Percentiles rank a stretch among this genome's conserved stretches.
Conservation (phyloP, 2,329 filamentous ascomycete genomes). For the Penicillium brasilianum region DNA sequence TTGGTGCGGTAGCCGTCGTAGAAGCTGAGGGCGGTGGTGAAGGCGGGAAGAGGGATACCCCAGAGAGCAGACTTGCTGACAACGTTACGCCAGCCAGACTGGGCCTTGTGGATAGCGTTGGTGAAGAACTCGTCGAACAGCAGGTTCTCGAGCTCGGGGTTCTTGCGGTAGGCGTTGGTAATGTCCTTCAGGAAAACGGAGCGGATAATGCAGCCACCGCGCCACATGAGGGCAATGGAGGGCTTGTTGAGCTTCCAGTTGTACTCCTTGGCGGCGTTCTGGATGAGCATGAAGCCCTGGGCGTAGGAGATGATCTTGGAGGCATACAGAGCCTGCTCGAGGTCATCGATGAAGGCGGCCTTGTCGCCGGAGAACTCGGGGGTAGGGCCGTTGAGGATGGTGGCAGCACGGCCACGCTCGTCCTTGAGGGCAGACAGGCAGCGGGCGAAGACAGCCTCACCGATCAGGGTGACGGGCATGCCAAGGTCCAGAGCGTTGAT, state of each 20-base stretch:
- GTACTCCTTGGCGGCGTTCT: conserved; percentile 96
- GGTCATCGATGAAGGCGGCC: conserved; percentile 91
- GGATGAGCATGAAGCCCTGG: conserved; percentile 99
- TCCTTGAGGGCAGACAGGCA: conserved; percentile 94
- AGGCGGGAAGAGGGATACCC: conserved; percentile 94
- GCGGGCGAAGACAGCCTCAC: conserved; percentile 92
- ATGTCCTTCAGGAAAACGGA: conserved; percentile 99
- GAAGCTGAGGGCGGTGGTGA: conserved; percentile 96
- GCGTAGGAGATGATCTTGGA: conserved; percentile 99
- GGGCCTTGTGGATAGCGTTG: conserved; percentile 96
- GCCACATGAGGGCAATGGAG: conserved; percentile 99
- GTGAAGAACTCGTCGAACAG: conserved; percentile 99
- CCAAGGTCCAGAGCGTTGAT: conserved; percentile 98
- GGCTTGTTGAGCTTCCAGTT: conserved; percentile 99
- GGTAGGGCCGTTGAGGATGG: conserved; percentile 76
- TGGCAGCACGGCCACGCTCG: conserved; percentile 83
- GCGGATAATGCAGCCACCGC: conserved; percentile 99
- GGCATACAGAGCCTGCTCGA: conserved; percentile 98
- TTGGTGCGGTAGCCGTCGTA: conserved; percentile 98
- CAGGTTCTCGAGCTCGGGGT: conserved; percentile 96
- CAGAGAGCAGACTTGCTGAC: conserved; percentile 90
- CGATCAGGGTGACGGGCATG: conserved; percentile 97
- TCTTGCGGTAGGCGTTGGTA: conserved; percentile 91
- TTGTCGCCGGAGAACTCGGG: conserved; percentile 87
- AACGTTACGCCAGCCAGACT: conserved; percentile 89